Percentiles rank a stretch among this genome's conserved stretches.
phyloP scores from a whole-genome alignment of 495 filamentous ascomycete species.

The Xylaria intraflava region DNA sequence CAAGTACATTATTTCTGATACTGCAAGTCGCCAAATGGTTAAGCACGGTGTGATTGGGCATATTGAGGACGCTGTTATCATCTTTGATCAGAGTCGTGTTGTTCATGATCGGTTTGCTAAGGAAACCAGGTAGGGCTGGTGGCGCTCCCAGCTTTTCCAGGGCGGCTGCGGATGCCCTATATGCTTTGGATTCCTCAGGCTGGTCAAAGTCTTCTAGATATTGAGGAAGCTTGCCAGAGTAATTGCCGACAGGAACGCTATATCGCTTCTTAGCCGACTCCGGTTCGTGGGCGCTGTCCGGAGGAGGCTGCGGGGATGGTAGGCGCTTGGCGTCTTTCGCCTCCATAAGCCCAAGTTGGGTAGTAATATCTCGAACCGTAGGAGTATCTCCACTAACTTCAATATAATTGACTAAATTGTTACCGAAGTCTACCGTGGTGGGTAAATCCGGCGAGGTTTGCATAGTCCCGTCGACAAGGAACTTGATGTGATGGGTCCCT shows the following conservation, averaged over 20 bases:
- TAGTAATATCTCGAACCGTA: constrained; percentile 15
- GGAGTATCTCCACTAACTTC: constrained; percentile 68
- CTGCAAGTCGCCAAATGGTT: constrained; percentile 98
- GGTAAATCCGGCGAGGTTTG: constrained; percentile 76
- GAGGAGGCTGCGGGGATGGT: constrained; percentile 28
- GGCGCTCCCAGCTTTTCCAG: constrained; percentile 72
- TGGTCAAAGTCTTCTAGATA: constrained; percentile 83
- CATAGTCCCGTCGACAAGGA: constrained; percentile 93
- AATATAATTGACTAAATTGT: constrained; percentile 95
- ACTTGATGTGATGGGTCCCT: constrained; percentile 93
- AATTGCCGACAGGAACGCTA: constrained; percentile 40
- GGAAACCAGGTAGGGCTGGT: constrained; percentile 80
- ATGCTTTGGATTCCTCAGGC: constrained; percentile 65
- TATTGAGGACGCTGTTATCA: constrained; percentile 89
- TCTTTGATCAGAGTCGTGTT: constrained; percentile 87
- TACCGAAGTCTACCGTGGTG: constrained; percentile 93
- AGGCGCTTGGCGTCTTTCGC: constrained; percentile 23
- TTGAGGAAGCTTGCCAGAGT: constrained; percentile 63
- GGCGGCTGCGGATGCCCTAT: constrained; percentile 60
- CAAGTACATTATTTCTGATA: constrained; percentile 91
- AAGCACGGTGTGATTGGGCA: constrained; percentile 94
- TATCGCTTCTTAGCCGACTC: constrained; percentile 36
- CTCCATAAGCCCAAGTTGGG: constrained; percentile 22
- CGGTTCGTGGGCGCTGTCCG: constrained; percentile 25
- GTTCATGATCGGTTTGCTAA: constrained; percentile 92